Evolutionary conservation across 345 rosid genomes (phyloP).

Genomic region (Syzygium aromaticum): DNA sequence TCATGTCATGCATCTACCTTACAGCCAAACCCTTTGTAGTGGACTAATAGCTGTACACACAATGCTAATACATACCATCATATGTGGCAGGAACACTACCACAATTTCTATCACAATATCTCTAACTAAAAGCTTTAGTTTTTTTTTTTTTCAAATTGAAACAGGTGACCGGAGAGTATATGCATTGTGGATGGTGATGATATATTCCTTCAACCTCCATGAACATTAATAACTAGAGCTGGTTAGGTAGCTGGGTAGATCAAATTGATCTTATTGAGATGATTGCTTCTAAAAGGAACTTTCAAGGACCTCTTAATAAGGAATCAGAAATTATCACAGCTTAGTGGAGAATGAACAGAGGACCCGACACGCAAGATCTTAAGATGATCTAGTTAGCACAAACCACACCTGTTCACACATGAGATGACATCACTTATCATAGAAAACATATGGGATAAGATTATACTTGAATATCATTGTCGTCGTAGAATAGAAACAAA

Average conservation of each 20-base stretch:
- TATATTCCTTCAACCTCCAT: background rate
- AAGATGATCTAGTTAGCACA: background rate
- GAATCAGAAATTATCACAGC: background rate
- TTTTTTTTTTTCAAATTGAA: background rate
- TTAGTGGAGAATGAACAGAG: background rate
- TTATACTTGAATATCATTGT: background rate
- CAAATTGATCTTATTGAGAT: background rate
- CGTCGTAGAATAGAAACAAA: background rate
- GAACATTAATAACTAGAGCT: background rate
- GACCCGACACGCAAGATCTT: background rate
- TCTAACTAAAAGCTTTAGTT: background rate
- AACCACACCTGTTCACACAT: background rate
- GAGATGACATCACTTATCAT: background rate
- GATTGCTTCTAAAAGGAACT: background rate
- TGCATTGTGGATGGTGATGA: background rate
- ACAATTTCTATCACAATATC: background rate
- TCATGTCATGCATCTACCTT: background rate
- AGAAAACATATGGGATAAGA: background rate
- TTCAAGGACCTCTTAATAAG: background rate
- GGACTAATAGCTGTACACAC: background rate
- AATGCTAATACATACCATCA: background rate
- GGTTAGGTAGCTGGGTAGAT: background rate
- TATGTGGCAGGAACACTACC: background rate
- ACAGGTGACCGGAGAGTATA: background rate
- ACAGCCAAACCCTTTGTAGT: background rate